These are phyloP conservation scores for Lactarius hengduanensis DNA, from an alignment of 768 basidiomycete species.

Conservation along the genomic window DNA sequence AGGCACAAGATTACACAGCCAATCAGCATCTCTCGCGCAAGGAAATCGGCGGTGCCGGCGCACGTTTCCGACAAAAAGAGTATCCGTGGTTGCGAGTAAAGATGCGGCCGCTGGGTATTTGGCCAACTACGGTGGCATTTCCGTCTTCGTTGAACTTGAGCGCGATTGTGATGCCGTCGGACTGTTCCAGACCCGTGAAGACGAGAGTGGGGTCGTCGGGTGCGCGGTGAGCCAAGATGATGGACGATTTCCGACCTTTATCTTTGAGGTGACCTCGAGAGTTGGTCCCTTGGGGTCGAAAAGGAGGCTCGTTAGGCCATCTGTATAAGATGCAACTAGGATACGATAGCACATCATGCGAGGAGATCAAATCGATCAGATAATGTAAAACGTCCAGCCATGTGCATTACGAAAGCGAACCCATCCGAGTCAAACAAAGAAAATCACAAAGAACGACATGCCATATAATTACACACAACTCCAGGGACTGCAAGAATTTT, in stretches of 20 bases:
- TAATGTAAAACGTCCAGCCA: neutral
- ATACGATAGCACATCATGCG: conserved; percentile 40
- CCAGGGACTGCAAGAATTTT: neutral
- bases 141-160: conserved; percentile 57
- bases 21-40: neutral
- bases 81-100: conserved; percentile 53
- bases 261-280: conserved; percentile 45
- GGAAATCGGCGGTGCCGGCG: conserved; percentile 35
- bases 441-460: neutral
- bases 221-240: conserved; percentile 77
- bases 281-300: conserved; percentile 55
- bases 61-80: conserved; percentile 72
- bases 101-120: conserved; percentile 61
- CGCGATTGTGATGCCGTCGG: conserved; percentile 61
- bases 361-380: neutral
- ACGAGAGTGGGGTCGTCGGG: conserved; percentile 53
- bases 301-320: conserved; percentile 57
- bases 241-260: conserved; percentile 59
- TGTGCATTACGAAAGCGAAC: neutral
- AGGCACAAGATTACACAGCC: conserved; percentile 1
- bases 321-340: conserved; percentile 63
- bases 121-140: conserved; percentile 49
- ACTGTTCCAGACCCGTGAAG: conserved; percentile 64
- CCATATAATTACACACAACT: neutral
- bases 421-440: neutral